Evolutionary conservation across 1,284 basidiomycete species (phyloP).

Genomic region (Ceratobasidium sp.): DNA sequence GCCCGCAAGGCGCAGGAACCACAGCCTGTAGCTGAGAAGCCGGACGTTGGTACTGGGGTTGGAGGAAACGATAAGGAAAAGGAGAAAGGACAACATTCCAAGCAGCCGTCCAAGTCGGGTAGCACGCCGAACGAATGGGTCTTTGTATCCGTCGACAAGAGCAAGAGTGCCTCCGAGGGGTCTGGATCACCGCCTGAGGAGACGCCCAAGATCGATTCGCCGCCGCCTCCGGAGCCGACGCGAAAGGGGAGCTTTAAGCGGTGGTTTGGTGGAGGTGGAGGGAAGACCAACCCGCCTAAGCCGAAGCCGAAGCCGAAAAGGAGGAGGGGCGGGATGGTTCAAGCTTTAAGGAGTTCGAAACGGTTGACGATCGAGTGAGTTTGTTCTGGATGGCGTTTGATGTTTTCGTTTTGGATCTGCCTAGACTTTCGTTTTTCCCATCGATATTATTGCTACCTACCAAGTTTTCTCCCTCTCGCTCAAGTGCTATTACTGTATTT

Average conservation of each 20-base stretch:
- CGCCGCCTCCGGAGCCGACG: neutral
- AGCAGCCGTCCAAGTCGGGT: neutral
- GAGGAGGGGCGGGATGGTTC: constrained; percentile 23
- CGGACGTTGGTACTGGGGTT: neutral
- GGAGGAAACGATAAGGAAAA: too few species aligned
- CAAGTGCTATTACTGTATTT: too few species aligned
- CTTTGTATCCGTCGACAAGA: constrained; percentile 37
- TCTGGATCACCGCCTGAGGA: constrained; percentile 12
- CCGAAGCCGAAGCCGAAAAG: neutral
- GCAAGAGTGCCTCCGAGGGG: neutral
- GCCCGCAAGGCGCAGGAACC: too few species aligned
- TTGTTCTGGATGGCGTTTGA: too few species aligned
- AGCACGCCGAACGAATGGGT: constrained; percentile 40
- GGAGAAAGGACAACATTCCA: neutral
- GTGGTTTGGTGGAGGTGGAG: constrained; percentile 20
- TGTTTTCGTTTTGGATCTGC: too few species aligned
- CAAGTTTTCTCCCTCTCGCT: neutral
- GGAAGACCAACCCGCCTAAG: neutral
- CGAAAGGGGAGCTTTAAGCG: constrained; percentile 25
- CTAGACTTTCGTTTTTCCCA: constrained; percentile 8
- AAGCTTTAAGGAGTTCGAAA: constrained; percentile 26
- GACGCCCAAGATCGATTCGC: neutral
- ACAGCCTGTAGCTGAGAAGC: too few species aligned
- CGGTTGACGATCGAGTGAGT: constrained; percentile 32
- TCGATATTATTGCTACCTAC: neutral